phyloP scores from a whole-genome alignment of 208 protist genomes.

The Trypanosoma conorhini region DNA sequence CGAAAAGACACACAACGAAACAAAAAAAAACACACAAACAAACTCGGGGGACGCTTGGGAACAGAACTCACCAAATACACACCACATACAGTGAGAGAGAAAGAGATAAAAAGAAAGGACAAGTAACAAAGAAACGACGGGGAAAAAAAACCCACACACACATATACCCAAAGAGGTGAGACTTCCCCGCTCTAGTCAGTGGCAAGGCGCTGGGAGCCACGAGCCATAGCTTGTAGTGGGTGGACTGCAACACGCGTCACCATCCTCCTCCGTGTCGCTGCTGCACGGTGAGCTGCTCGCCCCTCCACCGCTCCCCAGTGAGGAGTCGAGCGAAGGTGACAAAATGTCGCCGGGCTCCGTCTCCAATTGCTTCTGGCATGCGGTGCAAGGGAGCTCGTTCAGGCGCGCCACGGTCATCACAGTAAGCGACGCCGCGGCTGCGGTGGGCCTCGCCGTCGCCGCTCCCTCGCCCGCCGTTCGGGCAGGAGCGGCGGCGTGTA shows the following conservation, averaged over 20 bases:
- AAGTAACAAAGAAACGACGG: neutral
- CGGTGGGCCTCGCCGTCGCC: too few relatives aligned
- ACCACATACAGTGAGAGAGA: neutral
- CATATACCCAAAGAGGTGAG: neutral
- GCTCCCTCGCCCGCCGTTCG: too few relatives aligned
- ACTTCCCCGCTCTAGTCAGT: neutral
- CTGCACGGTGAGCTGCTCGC: constrained; percentile 5
- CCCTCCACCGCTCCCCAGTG: neutral
- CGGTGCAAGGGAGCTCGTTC: too few relatives aligned
- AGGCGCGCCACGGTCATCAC: too few relatives aligned
- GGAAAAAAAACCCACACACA: neutral
- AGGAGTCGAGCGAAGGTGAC: neutral
- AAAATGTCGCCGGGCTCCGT: neutral
- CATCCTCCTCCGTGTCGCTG: constrained; percentile 6
- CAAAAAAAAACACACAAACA: constrained; percentile 1
- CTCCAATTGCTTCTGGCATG: too few relatives aligned
- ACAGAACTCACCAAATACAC: neutral
- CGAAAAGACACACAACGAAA: constrained; percentile 4
- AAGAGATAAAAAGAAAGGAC: neutral
- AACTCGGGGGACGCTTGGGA: too few relatives aligned
- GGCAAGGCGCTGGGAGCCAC: neutral
- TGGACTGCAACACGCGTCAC: neutral
- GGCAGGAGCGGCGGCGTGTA: too few relatives aligned
- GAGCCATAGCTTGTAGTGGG: neutral
- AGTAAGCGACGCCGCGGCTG: too few relatives aligned